phyloP scores from a whole-genome alignment of 176 grass and related monocot species.

The Triticum monococcum region DNA sequence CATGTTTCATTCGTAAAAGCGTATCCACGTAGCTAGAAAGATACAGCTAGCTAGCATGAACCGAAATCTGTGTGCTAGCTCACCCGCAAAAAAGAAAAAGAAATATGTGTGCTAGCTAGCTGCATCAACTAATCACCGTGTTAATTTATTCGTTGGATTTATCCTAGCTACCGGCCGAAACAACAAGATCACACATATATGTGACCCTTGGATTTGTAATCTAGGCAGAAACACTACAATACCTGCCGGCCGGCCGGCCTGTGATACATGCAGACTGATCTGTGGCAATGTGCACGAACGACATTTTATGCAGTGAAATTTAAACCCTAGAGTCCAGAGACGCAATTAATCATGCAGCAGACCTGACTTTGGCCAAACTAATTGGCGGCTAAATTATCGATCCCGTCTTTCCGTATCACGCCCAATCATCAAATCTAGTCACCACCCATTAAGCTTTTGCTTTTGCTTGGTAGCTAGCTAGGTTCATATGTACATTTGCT shows the following conservation, averaged over 20 bases:
- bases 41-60: neutral
- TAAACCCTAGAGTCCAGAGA: too few species aligned
- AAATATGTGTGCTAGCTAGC: neutral
- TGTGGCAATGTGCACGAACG: too few species aligned
- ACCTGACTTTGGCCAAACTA: neutral
- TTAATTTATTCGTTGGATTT: neutral
- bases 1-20: neutral
- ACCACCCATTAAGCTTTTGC: constrained; percentile 20
- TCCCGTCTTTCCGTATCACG: constrained; percentile 21
- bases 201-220: neutral
- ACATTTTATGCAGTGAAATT: too few species aligned
- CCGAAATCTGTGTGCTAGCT: neutral
- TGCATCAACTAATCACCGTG: neutral
- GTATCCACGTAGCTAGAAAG: neutral
- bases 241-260: neutral
- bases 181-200: neutral
- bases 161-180: neutral
- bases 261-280: neutral
- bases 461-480: neutral
- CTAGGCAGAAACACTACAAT: neutral
- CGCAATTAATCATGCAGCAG: neutral
- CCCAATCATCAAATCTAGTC: constrained; percentile 42
- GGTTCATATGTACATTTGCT: neutral
- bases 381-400: neutral
- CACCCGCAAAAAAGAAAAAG: too few species aligned